Base-by-base conservation (phyloP, 352 stramenopile genomes). In the Pythium folliculosum region DNA sequence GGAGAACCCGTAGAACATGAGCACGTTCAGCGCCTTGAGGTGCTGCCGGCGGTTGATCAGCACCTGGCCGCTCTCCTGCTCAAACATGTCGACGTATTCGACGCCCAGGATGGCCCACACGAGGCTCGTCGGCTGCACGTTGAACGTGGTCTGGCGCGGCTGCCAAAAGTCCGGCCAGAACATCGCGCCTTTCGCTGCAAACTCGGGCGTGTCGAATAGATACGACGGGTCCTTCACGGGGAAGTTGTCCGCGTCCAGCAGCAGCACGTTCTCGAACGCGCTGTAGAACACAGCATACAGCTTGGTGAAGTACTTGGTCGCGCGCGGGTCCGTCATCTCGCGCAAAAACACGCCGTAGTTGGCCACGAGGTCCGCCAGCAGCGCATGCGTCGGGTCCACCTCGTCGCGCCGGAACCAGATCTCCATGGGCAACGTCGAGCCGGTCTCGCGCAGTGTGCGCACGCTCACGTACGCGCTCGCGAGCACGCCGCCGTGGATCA, bases 151-250 rank as follows among this genome's bases (percentile, higher is more conserved):
- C 47, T 87, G 82, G 47, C 73, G 69, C 1, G 81, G 68, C 8
- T 76, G 71, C 85, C 85, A 93, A 65, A 88, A 93, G 48, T 93
- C 85, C 2, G 85, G 85, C 85, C 85, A 93, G 70, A 93, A 93
- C 10, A 93, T 71, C 13, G 85, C 83, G 1, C 85, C 85, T 0
- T 63, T 77, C 27, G 51, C 40, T 14, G 48, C 43, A 52, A 88
- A 93, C 61, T 88, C 68, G 2, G 53, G 38, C 19, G 71, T 76
- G 6, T 81, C 75, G 55, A 94, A 92, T 3, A 92, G 70, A 40
- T 81, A 89, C 14, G 70, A 89, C 21, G 86, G 86, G 43, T 94
- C 81, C 13, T 64, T 55, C 3, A 85, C 77, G 1, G 82, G 72
- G 21, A 91, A 89, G 63, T 90, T 92, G 67, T 94, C 86, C 14